phyloP scores from a whole-genome alignment of 2,329 filamentous ascomycete genomes.

The Falciphora oryzae region DNA sequence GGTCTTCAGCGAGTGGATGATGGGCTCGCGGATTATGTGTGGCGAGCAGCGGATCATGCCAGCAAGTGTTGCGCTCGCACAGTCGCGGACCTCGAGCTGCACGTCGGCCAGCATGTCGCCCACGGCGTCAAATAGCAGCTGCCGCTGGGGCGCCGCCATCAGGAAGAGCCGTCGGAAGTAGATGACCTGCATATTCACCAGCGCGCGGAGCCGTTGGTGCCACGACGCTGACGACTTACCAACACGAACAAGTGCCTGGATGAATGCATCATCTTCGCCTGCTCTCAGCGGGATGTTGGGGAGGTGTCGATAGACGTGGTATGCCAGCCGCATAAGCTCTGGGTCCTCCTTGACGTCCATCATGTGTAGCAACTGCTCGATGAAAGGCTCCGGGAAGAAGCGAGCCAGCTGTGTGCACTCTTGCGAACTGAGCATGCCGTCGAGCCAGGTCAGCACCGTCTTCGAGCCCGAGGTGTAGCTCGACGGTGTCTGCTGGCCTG shows the following conservation, averaged over 20 bases:
- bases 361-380: slow-evolving; percentile 94
- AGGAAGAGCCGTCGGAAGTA: slow-evolving; percentile 97
- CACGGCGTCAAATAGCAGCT: slow-evolving; percentile 84
- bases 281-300: slow-evolving; percentile 79
- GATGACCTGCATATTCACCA: slow-evolving; percentile 98
- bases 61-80: slow-evolving; percentile 85
- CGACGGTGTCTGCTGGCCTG: slow-evolving; percentile 88
- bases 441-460: slow-evolving; percentile 92
- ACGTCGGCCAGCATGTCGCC: slow-evolving; percentile 88
- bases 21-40: slow-evolving; percentile 66
- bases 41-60: slow-evolving; percentile 98
- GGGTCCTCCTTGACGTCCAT: slow-evolving; percentile 99
- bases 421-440: slow-evolving; percentile 81
- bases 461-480: slow-evolving; percentile 95
- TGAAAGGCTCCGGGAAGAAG: slow-evolving; percentile 87
- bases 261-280: slow-evolving; percentile 80
- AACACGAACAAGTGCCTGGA: slow-evolving; percentile 79
- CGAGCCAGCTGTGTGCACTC: slow-evolving; percentile 87
- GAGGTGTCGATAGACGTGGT: slow-evolving; percentile 93
- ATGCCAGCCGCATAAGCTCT: slow-evolving; percentile 88
- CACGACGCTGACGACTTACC: slow-evolving; percentile 79
- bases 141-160: slow-evolving; percentile 66
- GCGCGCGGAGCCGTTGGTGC: slow-evolving; percentile 90
- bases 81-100: slow-evolving; percentile 90
- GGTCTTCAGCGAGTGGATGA: slow-evolving; percentile 68